Conservation (phyloP, 2,329 filamentous ascomycete species). For the Phaeophleospora eucalypticola region DNA sequence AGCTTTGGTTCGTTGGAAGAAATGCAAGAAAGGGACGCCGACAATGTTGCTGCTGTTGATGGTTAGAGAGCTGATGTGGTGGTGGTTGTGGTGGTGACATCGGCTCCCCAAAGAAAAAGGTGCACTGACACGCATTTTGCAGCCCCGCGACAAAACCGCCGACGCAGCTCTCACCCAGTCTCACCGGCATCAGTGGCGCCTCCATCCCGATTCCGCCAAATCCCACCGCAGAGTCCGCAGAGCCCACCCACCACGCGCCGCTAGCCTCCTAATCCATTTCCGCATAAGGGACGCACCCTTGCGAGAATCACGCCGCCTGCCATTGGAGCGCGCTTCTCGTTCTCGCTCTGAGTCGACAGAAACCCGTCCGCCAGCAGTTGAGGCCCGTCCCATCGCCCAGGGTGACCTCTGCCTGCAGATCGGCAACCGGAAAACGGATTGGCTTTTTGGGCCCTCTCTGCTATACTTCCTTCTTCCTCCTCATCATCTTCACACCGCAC, state of each 20-base stretch:
- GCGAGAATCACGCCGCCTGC: background rate
- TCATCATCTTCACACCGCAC: background rate
- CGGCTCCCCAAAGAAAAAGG: background rate
- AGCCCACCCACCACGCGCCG: too few species aligned
- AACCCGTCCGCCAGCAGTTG: too few species aligned
- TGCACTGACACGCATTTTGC: background rate
- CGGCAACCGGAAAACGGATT: background rate
- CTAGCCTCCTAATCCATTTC: background rate
- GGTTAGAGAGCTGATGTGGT: too few species aligned
- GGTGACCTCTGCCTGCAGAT: background rate
- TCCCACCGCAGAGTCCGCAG: too few species aligned
- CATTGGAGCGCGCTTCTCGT: slow-evolving; percentile 1
- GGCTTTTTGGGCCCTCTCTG: background rate
- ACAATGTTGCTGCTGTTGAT: background rate
- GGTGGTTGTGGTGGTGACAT: too few species aligned
- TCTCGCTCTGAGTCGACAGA: background rate
- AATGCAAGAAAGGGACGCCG: too few species aligned
- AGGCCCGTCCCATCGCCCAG: too few species aligned
- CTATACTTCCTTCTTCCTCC: background rate
- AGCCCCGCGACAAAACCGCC: background rate
- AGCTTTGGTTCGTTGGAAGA: too few species aligned
- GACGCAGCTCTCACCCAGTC: background rate
- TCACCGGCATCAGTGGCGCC: background rate
- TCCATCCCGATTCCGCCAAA: background rate
- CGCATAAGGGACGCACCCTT: background rate